A percentile compares a stretch with the other conserved stretches of the same genome.
phyloP scores from a whole-genome alignment of 2,329 filamentous ascomycete genomes.

The Periconia digitata region DNA sequence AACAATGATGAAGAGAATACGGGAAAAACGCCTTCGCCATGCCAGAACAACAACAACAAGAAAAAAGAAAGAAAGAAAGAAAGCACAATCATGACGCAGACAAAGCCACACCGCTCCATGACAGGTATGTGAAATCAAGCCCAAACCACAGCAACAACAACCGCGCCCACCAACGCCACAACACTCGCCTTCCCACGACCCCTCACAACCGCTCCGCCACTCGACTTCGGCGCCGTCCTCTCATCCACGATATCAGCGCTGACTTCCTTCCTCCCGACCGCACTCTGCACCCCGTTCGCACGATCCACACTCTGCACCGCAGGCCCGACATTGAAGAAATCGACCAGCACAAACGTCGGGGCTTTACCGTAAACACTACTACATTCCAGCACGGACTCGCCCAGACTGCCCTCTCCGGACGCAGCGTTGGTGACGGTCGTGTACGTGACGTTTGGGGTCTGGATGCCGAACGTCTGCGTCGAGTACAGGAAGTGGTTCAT shows the following conservation, averaged over 20 bases:
- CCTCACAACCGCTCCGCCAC: conserved; percentile 17
- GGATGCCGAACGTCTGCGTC: conserved; percentile 45
- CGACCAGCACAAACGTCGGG: conserved; percentile 76
- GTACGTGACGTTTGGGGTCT: conserved; percentile 49
- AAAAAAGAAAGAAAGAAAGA: neutral
- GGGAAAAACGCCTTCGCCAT: conserved; percentile 3
- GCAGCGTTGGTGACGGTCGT: conserved; percentile 68
- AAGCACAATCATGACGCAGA: neutral
- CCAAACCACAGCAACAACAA: conserved; percentile 31
- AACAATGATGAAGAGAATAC: neutral
- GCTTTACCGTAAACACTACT: conserved; percentile 61
- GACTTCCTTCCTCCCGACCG: conserved; percentile 27
- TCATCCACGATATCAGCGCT: conserved; percentile 18
- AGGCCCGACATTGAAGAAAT: conserved; percentile 75
- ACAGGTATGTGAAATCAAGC: conserved; percentile 25
- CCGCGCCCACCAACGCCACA: conserved; percentile 32
- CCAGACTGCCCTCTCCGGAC: conserved; percentile 58
- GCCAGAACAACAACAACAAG: neutral
- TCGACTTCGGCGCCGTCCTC: conserved; percentile 4
- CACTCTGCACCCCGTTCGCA: conserved; percentile 60
- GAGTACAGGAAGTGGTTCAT: conserved; percentile 81
- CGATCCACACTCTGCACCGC: conserved; percentile 71
- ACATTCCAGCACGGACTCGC: conserved; percentile 41
- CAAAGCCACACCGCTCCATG: too few relatives aligned
- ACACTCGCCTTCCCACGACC: conserved; percentile 20